These are phyloP conservation scores for Hypoxylon fuscum DNA, from an alignment of 495 filamentous ascomycete genomes.

Conservation along the genomic window DNA sequence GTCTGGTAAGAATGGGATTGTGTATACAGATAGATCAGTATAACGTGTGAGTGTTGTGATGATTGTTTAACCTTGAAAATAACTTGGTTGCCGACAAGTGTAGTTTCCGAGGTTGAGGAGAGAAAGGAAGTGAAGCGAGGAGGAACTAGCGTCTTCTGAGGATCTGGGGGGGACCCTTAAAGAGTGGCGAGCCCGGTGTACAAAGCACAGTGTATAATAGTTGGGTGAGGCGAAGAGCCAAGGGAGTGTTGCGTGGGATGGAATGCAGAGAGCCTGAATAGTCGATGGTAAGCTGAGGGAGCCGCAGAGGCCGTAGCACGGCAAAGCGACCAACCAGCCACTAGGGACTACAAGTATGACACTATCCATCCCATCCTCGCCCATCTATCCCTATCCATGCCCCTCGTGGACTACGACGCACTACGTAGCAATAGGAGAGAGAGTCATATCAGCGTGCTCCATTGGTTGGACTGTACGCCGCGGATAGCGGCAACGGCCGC, in stretches of 20 bases:
- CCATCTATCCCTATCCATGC: constrained; percentile 22
- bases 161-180: constrained; percentile 26
- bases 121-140: constrained; percentile 21
- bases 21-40: constrained; percentile 27
- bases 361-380: constrained; percentile 16
- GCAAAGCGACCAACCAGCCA: constrained; percentile 26
- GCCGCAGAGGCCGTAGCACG: constrained; percentile 33
- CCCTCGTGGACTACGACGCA: constrained; percentile 35
- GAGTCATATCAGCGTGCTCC: constrained; percentile 20
- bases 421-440: constrained; percentile 25
- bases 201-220: constrained; percentile 39
- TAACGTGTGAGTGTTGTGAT: constrained; percentile 14
- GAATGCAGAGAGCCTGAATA: constrained; percentile 41
- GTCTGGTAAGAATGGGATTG: constrained; percentile 19
- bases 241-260: constrained; percentile 39
- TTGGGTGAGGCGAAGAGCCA: constrained; percentile 36
- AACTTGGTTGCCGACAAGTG: constrained; percentile 28
- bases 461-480: constrained; percentile 32
- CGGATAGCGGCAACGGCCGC: constrained; percentile 38
- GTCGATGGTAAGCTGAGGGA: constrained; percentile 43
- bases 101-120: constrained; percentile 29
- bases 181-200: constrained; percentile 29
- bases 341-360: constrained; percentile 21
- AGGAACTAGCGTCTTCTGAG: constrained; percentile 11
- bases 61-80: constrained; percentile 25